Percentiles rank a stretch among this genome's conserved stretches.
Evolutionary conservation across 2,329 filamentous ascomycete species (phyloP).

Genomic region (Thielaviopsis euricoi): DNA sequence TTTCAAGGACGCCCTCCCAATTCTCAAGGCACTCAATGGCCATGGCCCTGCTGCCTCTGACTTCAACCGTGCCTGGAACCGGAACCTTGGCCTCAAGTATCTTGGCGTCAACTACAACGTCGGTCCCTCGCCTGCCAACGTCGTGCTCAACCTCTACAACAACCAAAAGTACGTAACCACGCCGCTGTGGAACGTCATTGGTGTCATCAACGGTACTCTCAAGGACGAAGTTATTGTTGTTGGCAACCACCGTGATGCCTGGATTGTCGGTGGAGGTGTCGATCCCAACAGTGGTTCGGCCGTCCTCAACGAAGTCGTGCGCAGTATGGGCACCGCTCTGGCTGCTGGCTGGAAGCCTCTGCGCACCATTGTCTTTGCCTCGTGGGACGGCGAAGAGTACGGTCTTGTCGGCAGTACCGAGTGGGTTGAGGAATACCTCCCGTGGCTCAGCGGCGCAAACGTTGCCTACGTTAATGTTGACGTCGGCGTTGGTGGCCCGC

Average conservation of each 20-base stretch:
- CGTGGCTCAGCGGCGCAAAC: conserved; percentile 57
- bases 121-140: conserved; percentile 57
- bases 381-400: conserved; percentile 74
- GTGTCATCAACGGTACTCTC: conserved; percentile 75
- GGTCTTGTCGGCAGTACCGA: conserved; percentile 75
- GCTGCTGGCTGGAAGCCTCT: conserved; percentile 44
- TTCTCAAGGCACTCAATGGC: conserved; percentile 81
- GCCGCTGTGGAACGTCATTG: conserved; percentile 81
- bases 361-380: conserved; percentile 80
- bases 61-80: conserved; percentile 55
- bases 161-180: conserved; percentile 70
- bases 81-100: conserved; percentile 55
- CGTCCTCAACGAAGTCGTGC: conserved; percentile 60
- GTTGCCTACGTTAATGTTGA: conserved; percentile 82
- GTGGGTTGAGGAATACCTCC: conserved; percentile 80
- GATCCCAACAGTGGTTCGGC: conserved; percentile 76
- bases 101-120: conserved; percentile 75
- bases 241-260: conserved; percentile 85
- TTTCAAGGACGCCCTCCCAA: conserved; percentile 68
- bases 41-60: conserved; percentile 64
- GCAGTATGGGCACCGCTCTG: conserved; percentile 56
- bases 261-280: conserved; percentile 69
- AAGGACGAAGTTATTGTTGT: conserved; percentile 74
- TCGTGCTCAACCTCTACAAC: conserved; percentile 60
- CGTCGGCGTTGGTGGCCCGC: conserved; percentile 47